Base-by-base conservation (phyloP, 2,329 filamentous ascomycete genomes). In the Pseudogymnoascus sp. region DNA sequence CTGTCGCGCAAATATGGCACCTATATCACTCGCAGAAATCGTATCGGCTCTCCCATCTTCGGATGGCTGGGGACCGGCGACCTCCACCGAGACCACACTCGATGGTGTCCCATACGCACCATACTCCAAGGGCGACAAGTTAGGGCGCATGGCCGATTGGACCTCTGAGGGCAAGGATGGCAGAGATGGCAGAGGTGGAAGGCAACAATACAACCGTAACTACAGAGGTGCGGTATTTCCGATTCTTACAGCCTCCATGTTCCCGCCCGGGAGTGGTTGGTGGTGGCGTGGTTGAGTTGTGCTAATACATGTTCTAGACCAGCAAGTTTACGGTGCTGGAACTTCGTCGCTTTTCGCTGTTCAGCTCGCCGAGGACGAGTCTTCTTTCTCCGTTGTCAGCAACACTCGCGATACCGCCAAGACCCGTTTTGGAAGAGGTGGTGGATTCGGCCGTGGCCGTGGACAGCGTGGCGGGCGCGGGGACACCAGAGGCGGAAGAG, bases 131-230 rank as follows among this genome's bases (percentile, higher is more conserved):
- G 91, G 91, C 74, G 94, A 99, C 81, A 97, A 97, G 83, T 82
- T 99, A 63, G 94, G 94, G 72, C 92, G 94, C 75, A 97, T 99
- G 92, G 94, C 94, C 64, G 94, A 99, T 81, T 99, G 94, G 94
- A 96, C 92, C 15, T 73, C 86, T 57, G 94, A 97, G 73, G 86
- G 89, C 75, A 97, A 97, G 78, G 90, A 94, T 68, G 79, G 82
- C 64, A 81, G 91, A 71, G 84, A 87, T 68, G 78, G 81, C 58
- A 81, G 85, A 64, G 88, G 89, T 68, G 90, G 91, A 64, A 82
- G 93, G 73, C 86, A 89, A 75, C 90, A 94, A 73, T 97, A 96
- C 76, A 91, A 93, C 76, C 84, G 93, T 69, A 94, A 92, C 76
- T 97, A 89, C 77, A 87, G 94, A 85, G 92, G 92, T 96, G 76